phyloP scores from a whole-genome alignment of 176 grass and related monocot genomes.

The Elymus sibiricus region DNA sequence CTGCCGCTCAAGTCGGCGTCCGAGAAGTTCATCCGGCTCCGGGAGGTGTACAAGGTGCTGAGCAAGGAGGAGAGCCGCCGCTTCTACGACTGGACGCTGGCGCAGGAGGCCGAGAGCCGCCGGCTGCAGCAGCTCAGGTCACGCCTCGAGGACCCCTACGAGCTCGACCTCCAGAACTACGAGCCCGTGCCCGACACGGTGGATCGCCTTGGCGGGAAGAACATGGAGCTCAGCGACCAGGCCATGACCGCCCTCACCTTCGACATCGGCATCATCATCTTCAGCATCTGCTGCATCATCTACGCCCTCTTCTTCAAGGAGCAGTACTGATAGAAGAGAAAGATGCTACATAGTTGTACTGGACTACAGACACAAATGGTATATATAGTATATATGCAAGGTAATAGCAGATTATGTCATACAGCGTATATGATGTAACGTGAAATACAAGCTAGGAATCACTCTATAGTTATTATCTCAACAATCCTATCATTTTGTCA shows the following conservation, averaged over 20 bases:
- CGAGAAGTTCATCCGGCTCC: slow-evolving; percentile 77
- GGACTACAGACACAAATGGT: not conserved
- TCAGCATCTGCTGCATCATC: slow-evolving; percentile 63
- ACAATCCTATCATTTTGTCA: slow-evolving; percentile 3
- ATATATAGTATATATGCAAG: slow-evolving; percentile 14
- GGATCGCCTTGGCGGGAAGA: slow-evolving; percentile 82
- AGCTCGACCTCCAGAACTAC: slow-evolving; percentile 62
- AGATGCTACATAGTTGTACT: not conserved
- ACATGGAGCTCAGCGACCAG: slow-evolving; percentile 89
- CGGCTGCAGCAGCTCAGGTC: slow-evolving; percentile 73
- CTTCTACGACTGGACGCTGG: slow-evolving; percentile 96
- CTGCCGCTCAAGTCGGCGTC: slow-evolving; percentile 76
- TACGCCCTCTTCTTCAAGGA: slow-evolving; percentile 72
- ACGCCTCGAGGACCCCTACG: slow-evolving; percentile 71
- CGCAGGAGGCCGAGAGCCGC: slow-evolving; percentile 86
- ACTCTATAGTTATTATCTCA: not conserved
- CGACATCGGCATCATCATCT: slow-evolving; percentile 64
- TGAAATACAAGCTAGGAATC: not conserved
- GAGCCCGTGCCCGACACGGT: slow-evolving; percentile 72
- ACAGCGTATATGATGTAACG: not conserved
- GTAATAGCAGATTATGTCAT: slow-evolving; percentile 7
- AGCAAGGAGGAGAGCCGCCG: slow-evolving; percentile 68
- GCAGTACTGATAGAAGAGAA: slow-evolving; percentile 40
- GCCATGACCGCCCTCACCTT: slow-evolving; percentile 77
- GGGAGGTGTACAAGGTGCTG: slow-evolving; percentile 85